These are phyloP conservation scores for Saccharum spontaneum DNA, from an alignment of 176 grass and related monocot species.

Conservation along the genomic window DNA sequence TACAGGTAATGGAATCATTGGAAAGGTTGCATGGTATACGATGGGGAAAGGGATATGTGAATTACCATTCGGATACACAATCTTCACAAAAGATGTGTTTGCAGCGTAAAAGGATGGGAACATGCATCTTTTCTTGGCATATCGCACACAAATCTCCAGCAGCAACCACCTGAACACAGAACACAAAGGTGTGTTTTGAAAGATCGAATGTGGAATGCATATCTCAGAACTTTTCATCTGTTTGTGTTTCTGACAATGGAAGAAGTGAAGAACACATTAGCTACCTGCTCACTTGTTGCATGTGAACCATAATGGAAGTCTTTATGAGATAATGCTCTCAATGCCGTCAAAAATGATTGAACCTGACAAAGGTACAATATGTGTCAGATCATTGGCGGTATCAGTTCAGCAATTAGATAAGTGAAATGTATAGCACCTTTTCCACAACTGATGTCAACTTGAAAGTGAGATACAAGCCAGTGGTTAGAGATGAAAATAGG, in stretches of 20 bases:
- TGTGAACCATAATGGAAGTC: constrained; percentile 85
- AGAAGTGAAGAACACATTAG: not conserved
- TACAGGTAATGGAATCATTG: not conserved
- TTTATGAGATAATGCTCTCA: constrained; percentile 85
- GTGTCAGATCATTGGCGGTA: constrained; percentile 16
- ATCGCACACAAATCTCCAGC: constrained; percentile 88
- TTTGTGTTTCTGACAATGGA: not conserved
- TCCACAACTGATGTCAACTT: constrained; percentile 99
- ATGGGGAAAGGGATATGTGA: not conserved
- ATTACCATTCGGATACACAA: constrained; percentile 89
- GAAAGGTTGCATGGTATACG: not conserved
- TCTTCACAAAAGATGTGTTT: constrained; percentile 93
- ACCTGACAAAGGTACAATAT: constrained; percentile 48
- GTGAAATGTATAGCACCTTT: constrained; percentile 58
- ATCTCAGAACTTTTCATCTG: not conserved
- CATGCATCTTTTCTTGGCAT: constrained; percentile 93
- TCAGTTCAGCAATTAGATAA: not conserved
- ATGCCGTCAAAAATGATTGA: constrained; percentile 91
- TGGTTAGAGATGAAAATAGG: constrained; percentile 96
- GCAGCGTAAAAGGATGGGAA: constrained; percentile 78
- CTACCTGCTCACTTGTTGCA: constrained; percentile 95
- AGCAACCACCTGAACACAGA: constrained; percentile 49
- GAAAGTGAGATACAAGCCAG: constrained; percentile 98
- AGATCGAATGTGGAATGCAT: constrained; percentile 6
- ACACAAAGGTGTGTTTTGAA: not conserved